These are phyloP conservation scores for Ganoderma boninense DNA, from an alignment of 1,284 basidiomycete genomes.

Conservation along the genomic window DNA sequence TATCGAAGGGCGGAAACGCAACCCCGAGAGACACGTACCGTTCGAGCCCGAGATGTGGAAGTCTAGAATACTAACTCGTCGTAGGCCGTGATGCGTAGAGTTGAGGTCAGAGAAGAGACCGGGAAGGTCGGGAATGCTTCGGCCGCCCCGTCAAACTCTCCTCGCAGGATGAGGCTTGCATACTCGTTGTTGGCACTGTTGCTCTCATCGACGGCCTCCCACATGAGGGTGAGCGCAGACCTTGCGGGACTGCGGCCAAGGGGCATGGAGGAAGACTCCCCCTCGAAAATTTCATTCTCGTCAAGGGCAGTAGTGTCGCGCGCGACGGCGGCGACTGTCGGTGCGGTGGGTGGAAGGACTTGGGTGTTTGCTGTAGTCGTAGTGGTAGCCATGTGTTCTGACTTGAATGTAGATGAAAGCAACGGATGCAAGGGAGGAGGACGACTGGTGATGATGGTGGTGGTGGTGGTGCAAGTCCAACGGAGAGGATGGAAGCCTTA, in stretches of 20 bases:
- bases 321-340: background rate
- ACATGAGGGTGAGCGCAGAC: background rate
- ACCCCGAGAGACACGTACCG: background rate
- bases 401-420: background rate
- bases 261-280: background rate
- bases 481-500: background rate
- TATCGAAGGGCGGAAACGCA: background rate
- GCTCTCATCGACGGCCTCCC: conserved; percentile 1
- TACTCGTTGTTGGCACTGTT: background rate
- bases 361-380: background rate
- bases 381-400: background rate
- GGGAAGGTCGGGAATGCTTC: background rate
- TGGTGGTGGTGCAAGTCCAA: background rate
- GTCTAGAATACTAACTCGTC: background rate
- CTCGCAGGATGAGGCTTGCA: background rate
- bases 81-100: background rate
- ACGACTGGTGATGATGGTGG: background rate
- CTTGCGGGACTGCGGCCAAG: background rate
- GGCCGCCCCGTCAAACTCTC: background rate
- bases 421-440: background rate
- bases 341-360: background rate
- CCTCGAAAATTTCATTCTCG: background rate
- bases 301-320: background rate
- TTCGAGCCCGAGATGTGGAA: background rate
- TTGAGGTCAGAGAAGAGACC: background rate